A percentile compares a stretch with the other conserved stretches of the same genome.
These are phyloP conservation scores for Aulographum hederae DNA, from an alignment of 2,329 filamentous ascomycete species.

Conservation along the genomic window DNA sequence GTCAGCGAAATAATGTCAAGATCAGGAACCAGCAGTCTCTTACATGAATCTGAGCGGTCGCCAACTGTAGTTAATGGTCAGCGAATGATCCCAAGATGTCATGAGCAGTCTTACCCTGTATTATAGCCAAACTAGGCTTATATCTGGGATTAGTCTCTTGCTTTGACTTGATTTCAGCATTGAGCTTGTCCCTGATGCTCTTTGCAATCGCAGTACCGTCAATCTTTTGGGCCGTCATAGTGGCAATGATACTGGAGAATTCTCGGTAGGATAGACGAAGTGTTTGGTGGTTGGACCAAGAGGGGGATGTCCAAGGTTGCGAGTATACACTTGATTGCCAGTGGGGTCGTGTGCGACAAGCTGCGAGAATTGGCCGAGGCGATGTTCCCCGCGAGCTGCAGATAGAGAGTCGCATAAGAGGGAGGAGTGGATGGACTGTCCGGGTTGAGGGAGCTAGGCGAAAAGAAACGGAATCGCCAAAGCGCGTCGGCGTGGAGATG, in stretches of 20 bases:
- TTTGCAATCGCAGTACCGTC: conserved; percentile 94
- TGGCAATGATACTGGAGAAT: neutral
- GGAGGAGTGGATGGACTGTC: too few relatives aligned
- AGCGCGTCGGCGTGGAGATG: too few relatives aligned
- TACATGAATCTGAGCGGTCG: conserved; percentile 82
- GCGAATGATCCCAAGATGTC: neutral
- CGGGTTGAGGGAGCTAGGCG: too few relatives aligned
- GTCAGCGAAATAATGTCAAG: conserved; percentile 2
- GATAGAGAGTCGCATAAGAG: too few relatives aligned
- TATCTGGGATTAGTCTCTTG: conserved; percentile 75
- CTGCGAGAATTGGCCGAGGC: too few relatives aligned
- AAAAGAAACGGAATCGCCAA: too few relatives aligned
- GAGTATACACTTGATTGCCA: too few relatives aligned
- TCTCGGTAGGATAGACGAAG: too few relatives aligned
- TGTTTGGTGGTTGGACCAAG: too few relatives aligned
- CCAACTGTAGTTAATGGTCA: conserved; percentile 43
- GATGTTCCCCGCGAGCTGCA: too few relatives aligned
- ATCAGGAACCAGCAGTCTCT: conserved; percentile 14
- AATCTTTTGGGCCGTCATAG: conserved; percentile 81
- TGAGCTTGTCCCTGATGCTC: conserved; percentile 67
- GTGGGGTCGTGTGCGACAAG: too few relatives aligned
- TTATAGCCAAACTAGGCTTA: conserved; percentile 78
- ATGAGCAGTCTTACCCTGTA: conserved; percentile 52
- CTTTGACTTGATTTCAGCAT: conserved; percentile 60
- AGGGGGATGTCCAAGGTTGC: too few relatives aligned